Conservation (phyloP, 345 rosid genomes). For the Hibiscus syriacus region DNA sequence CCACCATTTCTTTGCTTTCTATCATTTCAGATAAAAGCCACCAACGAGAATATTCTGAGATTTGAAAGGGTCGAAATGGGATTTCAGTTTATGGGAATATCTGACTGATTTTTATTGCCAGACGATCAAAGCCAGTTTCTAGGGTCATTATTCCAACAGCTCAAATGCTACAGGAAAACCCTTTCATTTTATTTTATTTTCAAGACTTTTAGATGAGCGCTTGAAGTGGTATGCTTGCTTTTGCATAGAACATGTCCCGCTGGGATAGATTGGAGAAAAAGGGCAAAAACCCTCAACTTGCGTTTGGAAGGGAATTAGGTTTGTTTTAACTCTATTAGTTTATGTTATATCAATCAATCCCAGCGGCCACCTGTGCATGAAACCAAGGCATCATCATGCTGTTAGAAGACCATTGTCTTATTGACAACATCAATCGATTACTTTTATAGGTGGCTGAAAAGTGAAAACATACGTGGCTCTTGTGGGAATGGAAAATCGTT, state of each 20-base stretch:
- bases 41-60: constrained; percentile 2
- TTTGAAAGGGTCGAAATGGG: constrained; percentile 1
- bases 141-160: constrained; percentile 21
- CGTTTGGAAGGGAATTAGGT: no score
- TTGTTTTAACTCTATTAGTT: no score
- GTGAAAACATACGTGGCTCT: constrained; percentile 4
- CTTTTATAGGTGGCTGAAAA: not conserved
- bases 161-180: constrained; percentile 2
- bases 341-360: not conserved
- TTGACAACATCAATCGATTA: not conserved
- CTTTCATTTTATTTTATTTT: no score
- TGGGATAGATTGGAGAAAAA: no score
- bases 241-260: no score
- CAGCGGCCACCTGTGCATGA: not conserved
- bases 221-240: no score
- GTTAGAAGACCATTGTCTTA: not conserved
- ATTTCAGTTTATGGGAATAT: constrained; percentile 17
- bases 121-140: not conserved
- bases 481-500: not conserved
- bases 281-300: no score
- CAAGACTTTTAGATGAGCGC: not conserved
- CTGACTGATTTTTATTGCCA: constrained; percentile 1
- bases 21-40: not conserved
- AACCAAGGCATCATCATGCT: not conserved
- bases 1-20: not conserved